A percentile compares a stretch with the other conserved stretches of the same genome.
Evolutionary conservation across 495 filamentous ascomycete genomes (phyloP).

Genomic region (Penicillium goetzii): DNA sequence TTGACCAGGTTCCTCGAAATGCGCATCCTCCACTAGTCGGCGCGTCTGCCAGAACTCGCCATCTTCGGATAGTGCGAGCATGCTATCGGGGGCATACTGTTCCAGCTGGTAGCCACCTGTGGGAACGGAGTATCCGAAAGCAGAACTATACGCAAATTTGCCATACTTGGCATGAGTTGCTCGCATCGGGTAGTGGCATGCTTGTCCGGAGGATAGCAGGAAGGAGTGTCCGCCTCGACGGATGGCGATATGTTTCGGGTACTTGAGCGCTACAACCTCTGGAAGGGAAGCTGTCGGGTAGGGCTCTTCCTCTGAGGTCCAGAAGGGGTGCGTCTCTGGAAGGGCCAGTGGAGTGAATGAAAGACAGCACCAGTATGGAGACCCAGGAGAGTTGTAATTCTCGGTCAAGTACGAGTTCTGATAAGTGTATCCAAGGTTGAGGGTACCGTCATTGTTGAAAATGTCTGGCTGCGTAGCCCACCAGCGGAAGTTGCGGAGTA

Average conservation of each 20-base stretch:
- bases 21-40: conserved; percentile 59
- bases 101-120: conserved; percentile 76
- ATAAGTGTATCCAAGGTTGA: conserved; percentile 78
- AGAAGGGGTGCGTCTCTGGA: conserved; percentile 22
- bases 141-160: conserved; percentile 72
- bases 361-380: conserved; percentile 52
- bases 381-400: conserved; percentile 79
- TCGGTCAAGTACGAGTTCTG: conserved; percentile 76
- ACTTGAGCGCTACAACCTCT: conserved; percentile 57
- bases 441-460: conserved; percentile 70
- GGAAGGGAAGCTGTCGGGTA: conserved; percentile 59
- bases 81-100: conserved; percentile 73
- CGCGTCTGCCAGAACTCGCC: conserved; percentile 81
- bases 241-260: conserved; percentile 68
- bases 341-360: conserved; percentile 69
- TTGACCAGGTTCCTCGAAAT: conserved; percentile 54
- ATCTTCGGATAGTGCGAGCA: conserved; percentile 77
- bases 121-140: conserved; percentile 76
- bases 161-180: conserved; percentile 83
- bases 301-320: conserved; percentile 63
- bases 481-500: conserved; percentile 75
- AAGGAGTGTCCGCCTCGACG: conserved; percentile 69
- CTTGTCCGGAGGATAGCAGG: conserved; percentile 74
- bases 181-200: conserved; percentile 77
- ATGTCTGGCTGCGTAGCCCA: conserved; percentile 76